Percentiles rank a stretch among this genome's conserved stretches.
Conservation (phyloP, 352 stramenopile species). For the Phytopythium chamaehyphon region DNA sequence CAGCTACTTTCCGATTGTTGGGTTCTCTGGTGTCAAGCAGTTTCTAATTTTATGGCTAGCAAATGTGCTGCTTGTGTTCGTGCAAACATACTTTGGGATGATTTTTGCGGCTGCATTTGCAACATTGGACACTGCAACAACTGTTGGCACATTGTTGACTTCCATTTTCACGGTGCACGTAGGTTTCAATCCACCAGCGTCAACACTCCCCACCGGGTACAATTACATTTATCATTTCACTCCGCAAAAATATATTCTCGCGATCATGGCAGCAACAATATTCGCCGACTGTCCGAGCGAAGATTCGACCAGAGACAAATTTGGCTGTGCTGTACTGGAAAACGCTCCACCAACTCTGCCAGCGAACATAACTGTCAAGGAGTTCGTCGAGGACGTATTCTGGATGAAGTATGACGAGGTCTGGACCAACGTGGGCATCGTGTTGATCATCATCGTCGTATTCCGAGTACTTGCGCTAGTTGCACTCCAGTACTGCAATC, state of each 20-base stretch:
- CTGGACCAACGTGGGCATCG: not conserved
- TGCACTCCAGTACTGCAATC: slow-evolving; percentile 1
- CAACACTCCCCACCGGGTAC: slow-evolving; percentile 16
- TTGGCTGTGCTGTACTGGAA: slow-evolving; percentile 14
- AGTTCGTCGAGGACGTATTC: slow-evolving; percentile 1
- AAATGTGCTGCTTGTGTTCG: slow-evolving; percentile 14
- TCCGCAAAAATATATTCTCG: slow-evolving; percentile 16
- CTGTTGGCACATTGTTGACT: slow-evolving; percentile 18
- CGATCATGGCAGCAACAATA: slow-evolving; percentile 8
- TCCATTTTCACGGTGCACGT: slow-evolving; percentile 34
- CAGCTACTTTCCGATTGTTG: slow-evolving; percentile 34
- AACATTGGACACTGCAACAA: slow-evolving; percentile 16
- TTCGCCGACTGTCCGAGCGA: slow-evolving; percentile 12
- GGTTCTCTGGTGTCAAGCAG: slow-evolving; percentile 23
- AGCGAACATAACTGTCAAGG: slow-evolving; percentile 8
- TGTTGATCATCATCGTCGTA: not conserved
- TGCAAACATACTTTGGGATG: slow-evolving; percentile 27
- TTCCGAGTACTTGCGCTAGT: slow-evolving; percentile 2
- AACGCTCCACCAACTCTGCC: slow-evolving; percentile 10
- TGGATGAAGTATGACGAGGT: slow-evolving; percentile 6
- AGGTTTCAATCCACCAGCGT: slow-evolving; percentile 28
- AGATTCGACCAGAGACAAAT: slow-evolving; percentile 4
- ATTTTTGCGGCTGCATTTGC: slow-evolving; percentile 17
- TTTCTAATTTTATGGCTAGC: slow-evolving; percentile 21
- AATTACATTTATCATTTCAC: slow-evolving; percentile 15